Percentiles rank a stretch among this genome's conserved stretches.
phyloP scores from a whole-genome alignment of 495 filamentous ascomycete genomes.

The Talaromyces borbonicus region DNA sequence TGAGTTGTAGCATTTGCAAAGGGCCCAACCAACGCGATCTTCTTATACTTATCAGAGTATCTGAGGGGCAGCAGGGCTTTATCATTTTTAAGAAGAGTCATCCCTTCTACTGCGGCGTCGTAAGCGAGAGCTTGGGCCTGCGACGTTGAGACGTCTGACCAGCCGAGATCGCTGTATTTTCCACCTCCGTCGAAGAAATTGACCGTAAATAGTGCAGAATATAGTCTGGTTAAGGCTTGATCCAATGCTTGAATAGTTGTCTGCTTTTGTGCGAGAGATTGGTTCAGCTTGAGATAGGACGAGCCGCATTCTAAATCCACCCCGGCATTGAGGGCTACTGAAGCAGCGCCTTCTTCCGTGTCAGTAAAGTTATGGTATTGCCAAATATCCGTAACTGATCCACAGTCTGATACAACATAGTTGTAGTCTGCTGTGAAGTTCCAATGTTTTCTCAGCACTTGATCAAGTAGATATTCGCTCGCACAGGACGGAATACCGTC shows the following conservation, averaged over 20 bases:
- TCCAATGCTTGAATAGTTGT: constrained; percentile 31
- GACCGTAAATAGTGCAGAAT: constrained; percentile 39
- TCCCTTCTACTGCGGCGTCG: constrained; percentile 41
- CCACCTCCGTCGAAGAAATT: constrained; percentile 45
- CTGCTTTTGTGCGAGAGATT: constrained; percentile 31
- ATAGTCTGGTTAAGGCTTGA: constrained; percentile 37
- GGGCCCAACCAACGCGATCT: constrained; percentile 42
- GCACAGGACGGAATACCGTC: constrained; percentile 45
- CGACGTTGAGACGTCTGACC: constrained; percentile 35
- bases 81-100: constrained; percentile 50
- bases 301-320: constrained; percentile 46
- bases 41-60: constrained; percentile 16
- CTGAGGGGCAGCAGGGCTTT: constrained; percentile 32
- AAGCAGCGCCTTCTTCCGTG: constrained; percentile 34
- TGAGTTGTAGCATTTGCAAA: constrained; percentile 44
- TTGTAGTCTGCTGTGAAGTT: constrained; percentile 35
- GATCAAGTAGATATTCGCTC: constrained; percentile 38
- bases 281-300: constrained; percentile 35
- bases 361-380: constrained; percentile 36
- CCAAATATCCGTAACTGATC: constrained; percentile 39
- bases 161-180: constrained; percentile 32
- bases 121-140: constrained; percentile 38
- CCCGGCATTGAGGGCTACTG: constrained; percentile 42
- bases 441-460: constrained; percentile 40
- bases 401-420: constrained; percentile 44